These are phyloP conservation scores for Carex pumila DNA, from an alignment of 176 grass and related monocot genomes.

Conservation along the genomic window DNA sequence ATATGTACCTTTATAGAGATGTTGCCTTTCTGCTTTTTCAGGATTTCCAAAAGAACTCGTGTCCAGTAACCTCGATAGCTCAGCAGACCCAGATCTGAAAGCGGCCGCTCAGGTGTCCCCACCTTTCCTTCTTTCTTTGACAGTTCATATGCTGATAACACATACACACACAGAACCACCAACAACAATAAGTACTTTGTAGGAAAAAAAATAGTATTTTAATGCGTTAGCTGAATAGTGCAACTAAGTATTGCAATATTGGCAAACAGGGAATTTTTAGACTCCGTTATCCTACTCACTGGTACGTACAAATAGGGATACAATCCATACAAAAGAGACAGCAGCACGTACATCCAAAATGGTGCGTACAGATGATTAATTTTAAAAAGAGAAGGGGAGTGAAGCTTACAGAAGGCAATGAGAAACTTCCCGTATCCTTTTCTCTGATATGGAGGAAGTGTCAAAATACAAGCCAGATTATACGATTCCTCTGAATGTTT, in stretches of 20 bases:
- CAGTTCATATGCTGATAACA: slow-evolving; percentile 79
- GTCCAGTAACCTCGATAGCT: slow-evolving; percentile 97
- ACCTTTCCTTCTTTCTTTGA: slow-evolving; percentile 99
- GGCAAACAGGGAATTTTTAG: not conserved
- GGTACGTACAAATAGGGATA: not conserved
- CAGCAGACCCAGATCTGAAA: slow-evolving; percentile 91
- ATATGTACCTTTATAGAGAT: slow-evolving; percentile 89
- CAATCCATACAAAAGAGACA: not conserved
- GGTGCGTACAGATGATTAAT: not conserved
- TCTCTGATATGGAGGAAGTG: slow-evolving; percentile 97
- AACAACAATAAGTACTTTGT: not conserved
- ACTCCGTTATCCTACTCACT: not conserved
- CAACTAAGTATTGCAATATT: not conserved
- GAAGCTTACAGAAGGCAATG: slow-evolving; percentile 90
- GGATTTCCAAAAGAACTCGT: slow-evolving; percentile 87
- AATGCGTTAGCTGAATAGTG: not conserved
- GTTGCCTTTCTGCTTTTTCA: slow-evolving; percentile 98
- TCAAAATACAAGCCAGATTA: slow-evolving; percentile 98
- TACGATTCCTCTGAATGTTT: slow-evolving; percentile 95
- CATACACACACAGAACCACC: not conserved
- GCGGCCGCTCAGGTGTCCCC: slow-evolving; percentile 87
- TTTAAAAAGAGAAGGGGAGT: not conserved
- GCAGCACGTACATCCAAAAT: not conserved
- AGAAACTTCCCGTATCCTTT: slow-evolving; percentile 99
- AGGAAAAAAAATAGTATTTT: not conserved